phyloP scores from a whole-genome alignment of 163 green algal species.

The Volvox carteri region DNA sequence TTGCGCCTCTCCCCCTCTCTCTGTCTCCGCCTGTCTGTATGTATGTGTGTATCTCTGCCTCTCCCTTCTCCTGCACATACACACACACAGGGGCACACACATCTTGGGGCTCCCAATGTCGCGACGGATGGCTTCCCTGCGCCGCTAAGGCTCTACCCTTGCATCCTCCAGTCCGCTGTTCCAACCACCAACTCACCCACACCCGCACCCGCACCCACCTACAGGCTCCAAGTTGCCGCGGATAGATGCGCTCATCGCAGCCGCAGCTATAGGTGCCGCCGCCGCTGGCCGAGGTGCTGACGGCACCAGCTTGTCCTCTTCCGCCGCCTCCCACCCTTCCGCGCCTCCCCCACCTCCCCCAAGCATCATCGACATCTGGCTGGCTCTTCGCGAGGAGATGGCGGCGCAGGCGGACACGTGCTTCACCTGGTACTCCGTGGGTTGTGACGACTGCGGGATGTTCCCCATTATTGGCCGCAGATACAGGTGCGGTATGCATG shows the following conservation, averaged over 20 bases:
- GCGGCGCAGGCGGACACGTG: neutral
- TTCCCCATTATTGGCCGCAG: constrained; percentile 49
- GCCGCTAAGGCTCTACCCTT: no score
- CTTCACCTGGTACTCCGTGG: constrained; percentile 53
- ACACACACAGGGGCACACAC: no score
- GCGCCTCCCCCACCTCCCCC: neutral
- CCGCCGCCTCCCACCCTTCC: neutral
- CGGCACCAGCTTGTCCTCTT: neutral
- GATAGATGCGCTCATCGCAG: constrained; percentile 33
- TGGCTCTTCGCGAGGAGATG: constrained; percentile 20
- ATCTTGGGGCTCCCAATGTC: no score
- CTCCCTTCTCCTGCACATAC: no score
- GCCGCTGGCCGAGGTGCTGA: neutral
- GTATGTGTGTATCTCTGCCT: no score
- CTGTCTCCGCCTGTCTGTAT: no score
- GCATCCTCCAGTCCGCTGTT: no score
- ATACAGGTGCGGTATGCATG: constrained; percentile 52
- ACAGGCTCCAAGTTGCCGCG: constrained; percentile 42
- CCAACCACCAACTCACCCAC: no score
- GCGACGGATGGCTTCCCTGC: no score
- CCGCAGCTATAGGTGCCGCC: neutral
- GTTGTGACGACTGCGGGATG: constrained; percentile 55
- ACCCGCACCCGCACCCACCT: no score
- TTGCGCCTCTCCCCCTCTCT: no score
- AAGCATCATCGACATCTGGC: constrained; percentile 18